Evolutionary conservation across 2,329 filamentous ascomycete species (phyloP).

Genomic region (Colletotrichum endophyticum): DNA sequence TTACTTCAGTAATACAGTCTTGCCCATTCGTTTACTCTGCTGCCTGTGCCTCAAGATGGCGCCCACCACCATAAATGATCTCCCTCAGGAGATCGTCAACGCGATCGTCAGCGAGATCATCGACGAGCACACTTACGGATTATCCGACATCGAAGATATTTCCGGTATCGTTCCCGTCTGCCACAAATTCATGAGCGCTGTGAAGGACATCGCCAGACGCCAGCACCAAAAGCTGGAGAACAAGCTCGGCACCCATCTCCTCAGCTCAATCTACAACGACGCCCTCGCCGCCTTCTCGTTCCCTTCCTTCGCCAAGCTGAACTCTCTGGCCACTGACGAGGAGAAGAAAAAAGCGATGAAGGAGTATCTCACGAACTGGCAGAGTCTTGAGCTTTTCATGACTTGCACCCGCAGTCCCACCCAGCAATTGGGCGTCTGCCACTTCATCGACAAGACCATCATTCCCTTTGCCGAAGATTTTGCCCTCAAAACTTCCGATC

Average conservation of each 20-base stretch:
- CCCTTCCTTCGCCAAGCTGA: neutral
- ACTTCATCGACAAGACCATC: neutral
- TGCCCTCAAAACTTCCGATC: neutral
- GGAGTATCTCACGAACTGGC: neutral
- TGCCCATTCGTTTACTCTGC: neutral
- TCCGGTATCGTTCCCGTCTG: neutral
- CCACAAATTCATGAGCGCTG: neutral
- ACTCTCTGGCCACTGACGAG: neutral
- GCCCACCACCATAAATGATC: neutral
- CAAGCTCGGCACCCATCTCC: neutral
- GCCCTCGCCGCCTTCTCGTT: neutral
- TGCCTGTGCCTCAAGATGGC: neutral
- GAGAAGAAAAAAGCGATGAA: neutral
- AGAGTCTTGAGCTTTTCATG: neutral
- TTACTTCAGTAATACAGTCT: neutral
- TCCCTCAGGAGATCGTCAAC: neutral
- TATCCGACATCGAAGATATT: neutral
- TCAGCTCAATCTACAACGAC: neutral
- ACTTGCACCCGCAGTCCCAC: neutral
- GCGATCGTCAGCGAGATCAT: neutral
- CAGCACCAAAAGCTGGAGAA: neutral
- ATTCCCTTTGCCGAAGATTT: neutral
- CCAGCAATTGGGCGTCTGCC: neutral
- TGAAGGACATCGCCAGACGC: neutral
- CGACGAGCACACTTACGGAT: neutral